Percentiles rank a stretch among this genome's conserved stretches.
phyloP scores from a whole-genome alignment of 1,284 basidiomycete genomes.

The Cutaneotrichosporon daszewskae region DNA sequence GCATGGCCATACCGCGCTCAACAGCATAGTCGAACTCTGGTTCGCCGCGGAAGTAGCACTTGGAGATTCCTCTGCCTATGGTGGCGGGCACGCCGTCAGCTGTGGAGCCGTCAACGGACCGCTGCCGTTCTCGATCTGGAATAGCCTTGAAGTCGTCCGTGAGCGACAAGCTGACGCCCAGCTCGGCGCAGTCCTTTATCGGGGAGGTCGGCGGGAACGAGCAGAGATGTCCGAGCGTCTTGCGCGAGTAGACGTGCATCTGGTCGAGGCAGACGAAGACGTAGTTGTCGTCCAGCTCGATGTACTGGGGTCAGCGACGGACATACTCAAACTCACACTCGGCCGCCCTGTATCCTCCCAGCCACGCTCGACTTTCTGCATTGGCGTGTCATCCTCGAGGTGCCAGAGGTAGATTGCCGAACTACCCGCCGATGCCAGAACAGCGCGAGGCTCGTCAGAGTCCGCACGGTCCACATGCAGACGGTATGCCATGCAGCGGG shows the following conservation, averaged over 20 bases:
- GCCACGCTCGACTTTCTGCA: constrained; percentile 22
- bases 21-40: constrained; percentile 4
- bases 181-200: background rate
- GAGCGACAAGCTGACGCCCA: constrained; percentile 9
- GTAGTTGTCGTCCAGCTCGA: constrained; percentile 44
- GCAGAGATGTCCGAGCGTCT: constrained; percentile 13
- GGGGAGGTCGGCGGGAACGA: constrained; percentile 19
- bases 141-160: constrained; percentile 14
- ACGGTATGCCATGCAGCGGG: constrained; percentile 29
- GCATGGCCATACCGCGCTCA: constrained; percentile 4
- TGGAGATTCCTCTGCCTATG: constrained; percentile 3
- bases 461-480: constrained; percentile 30
- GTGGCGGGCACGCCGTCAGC: constrained; percentile 7
- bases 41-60: constrained; percentile 1
- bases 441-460: constrained; percentile 17
- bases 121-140: constrained; percentile 7
- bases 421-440: constrained; percentile 27
- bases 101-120: background rate
- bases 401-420: constrained; percentile 34
- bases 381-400: constrained; percentile 26
- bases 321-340: constrained; percentile 15
- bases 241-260: constrained; percentile 31
- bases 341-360: constrained; percentile 11
- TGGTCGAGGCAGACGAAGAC: constrained; percentile 32
- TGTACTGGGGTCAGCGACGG: constrained; percentile 29